These are phyloP conservation scores for Lotmaria passim DNA, from an alignment of 208 protist genomes.

Conservation along the genomic window DNA sequence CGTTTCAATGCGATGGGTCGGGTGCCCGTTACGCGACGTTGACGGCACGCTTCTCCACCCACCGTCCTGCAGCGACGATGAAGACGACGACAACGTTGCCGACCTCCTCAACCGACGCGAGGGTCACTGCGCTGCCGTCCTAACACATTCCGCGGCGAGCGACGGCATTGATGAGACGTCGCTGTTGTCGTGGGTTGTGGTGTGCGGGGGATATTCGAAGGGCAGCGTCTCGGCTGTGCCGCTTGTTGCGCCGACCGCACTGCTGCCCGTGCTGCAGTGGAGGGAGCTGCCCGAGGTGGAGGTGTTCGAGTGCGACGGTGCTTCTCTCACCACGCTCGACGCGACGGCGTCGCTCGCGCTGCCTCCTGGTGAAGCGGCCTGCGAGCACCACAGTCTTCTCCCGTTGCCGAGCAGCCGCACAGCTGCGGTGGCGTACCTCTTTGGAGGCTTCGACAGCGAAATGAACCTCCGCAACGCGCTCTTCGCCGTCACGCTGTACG, in stretches of 20 bases:
- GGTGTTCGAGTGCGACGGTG: conserved; percentile 64
- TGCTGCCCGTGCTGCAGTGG: conserved; percentile 48
- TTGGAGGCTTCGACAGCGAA: conserved; percentile 66
- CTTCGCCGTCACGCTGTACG: conserved; percentile 19
- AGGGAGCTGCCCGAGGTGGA: conserved; percentile 20
- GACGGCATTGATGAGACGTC: neutral
- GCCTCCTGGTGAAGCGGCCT: no score
- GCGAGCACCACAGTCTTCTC: neutral
- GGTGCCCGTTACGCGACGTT: conserved; percentile 37
- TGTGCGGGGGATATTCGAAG: conserved; percentile 67
- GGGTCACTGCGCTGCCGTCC: conserved; percentile 63
- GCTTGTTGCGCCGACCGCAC: conserved; percentile 31
- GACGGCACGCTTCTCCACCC: conserved; percentile 23
- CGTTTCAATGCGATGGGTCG: conserved; percentile 49
- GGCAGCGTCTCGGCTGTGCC: conserved; percentile 49
- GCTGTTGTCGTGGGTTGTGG: conserved; percentile 47
- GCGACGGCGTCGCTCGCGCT: neutral
- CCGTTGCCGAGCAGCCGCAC: neutral
- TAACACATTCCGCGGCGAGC: conserved; percentile 16
- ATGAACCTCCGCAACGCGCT: conserved; percentile 54
- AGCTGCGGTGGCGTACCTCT: conserved; percentile 53
- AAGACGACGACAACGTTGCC: conserved; percentile 36
- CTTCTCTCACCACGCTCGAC: conserved; percentile 46
- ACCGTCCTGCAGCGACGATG: conserved; percentile 25
- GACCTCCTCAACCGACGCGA: conserved; percentile 60